Conservation (phyloP, 2,329 filamentous ascomycete genomes). For the Pseudogymnoascus verrucosus region DNA sequence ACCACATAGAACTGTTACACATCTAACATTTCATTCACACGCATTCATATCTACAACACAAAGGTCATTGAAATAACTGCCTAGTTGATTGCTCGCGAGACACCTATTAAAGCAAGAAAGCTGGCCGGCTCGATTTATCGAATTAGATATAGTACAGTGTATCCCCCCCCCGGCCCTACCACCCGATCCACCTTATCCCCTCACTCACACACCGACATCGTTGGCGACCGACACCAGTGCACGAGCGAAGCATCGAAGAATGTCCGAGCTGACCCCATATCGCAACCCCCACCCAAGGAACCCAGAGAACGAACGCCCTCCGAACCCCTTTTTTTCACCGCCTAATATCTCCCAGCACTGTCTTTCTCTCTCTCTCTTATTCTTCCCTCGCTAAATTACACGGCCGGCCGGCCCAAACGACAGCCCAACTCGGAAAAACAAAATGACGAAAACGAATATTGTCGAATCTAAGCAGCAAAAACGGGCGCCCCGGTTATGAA, state of each 20-base stretch:
- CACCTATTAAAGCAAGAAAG: slow-evolving; percentile 14
- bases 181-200: slow-evolving; percentile 11
- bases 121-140: slow-evolving; percentile 24
- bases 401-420: slow-evolving; percentile 23
- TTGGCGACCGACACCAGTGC: slow-evolving; percentile 18
- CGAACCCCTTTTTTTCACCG: background rate
- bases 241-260: background rate
- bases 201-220: slow-evolving; percentile 12
- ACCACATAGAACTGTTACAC: background rate
- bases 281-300: background rate
- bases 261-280: slow-evolving; percentile 13
- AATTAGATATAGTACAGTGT: slow-evolving; percentile 29
- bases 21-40: slow-evolving; percentile 1
- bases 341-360: background rate
- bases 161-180: slow-evolving; percentile 14
- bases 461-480: slow-evolving; percentile 9
- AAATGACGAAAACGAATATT: background rate
- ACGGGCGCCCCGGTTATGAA: slow-evolving; percentile 8
- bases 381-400: slow-evolving; percentile 22
- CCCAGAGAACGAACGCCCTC: background rate
- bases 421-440: background rate
- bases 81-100: slow-evolving; percentile 8
- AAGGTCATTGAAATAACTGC: slow-evolving; percentile 4
- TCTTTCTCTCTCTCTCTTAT: background rate
- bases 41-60: background rate